Base-by-base conservation (phyloP, 176 grass and related monocot genomes). In the Zoysia pacifica region DNA sequence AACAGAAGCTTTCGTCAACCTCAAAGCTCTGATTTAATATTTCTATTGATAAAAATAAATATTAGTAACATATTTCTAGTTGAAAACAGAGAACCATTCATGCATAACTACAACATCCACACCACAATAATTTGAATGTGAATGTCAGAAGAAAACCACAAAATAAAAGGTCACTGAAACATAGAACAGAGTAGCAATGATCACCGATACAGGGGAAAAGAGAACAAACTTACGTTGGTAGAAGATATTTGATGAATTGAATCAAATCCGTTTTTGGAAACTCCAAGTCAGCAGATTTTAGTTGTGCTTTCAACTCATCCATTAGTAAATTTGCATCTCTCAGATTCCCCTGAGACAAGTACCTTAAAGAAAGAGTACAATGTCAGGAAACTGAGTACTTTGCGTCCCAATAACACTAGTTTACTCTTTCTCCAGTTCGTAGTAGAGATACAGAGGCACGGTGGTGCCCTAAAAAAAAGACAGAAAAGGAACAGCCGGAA, bases 251-350 rank as follows among this genome's bases (percentile, higher is more conserved):
- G 60, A 91, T 84, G 82, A 99, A 93, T 52, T 93, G 86, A 65
- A 89, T 91, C 75, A 99, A 82, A 75, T 91, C 90, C 75, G 90
- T 83, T 75, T 79, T 59, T 5, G 92, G 92, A 72, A 99, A 67
- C 11, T 93, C 90, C n/a, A 89, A 83, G 68, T 95, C 84, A 69
- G 71, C 82, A 81, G 70, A 81, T 80, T 95, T 86, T 65, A 89
- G 68, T 86, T 86, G 92, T 67, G 83, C 83, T 68, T 91, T 93
- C 80, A 99, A 81, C 59, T 93, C 86, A 85, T 95, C 90, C 90
- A 99, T 91, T 28, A 99, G 82, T 50, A 91, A 87, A 88, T 99
- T 99, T 67, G 92, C 92, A 76, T 95, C 92, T 85, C 86, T 93
- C 75, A 99, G 84, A 79, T 99, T 95, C 68, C 84, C 96, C 88